Evolutionary conservation across 169 alveolate genomes (phyloP).

Genomic region (Eimeria acervulina): DNA sequence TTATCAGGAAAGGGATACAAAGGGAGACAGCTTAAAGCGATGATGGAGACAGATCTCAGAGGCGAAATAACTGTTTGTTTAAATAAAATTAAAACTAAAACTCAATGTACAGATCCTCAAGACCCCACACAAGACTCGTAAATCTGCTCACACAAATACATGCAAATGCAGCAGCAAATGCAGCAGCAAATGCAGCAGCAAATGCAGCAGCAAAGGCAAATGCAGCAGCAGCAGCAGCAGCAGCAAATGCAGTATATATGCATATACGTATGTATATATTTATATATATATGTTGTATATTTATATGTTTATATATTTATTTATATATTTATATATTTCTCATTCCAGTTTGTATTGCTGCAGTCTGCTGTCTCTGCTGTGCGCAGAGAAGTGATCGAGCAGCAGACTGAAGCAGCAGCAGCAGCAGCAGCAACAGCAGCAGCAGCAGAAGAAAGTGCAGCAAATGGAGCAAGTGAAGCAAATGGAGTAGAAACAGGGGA

Average conservation of each 20-base stretch:
- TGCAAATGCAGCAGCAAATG: slow-evolving; percentile 47
- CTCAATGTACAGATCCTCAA: background rate
- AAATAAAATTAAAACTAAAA: background rate
- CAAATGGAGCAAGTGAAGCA: background rate
- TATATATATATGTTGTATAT: too few relatives aligned
- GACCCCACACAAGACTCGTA: background rate
- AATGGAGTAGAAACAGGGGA: background rate
- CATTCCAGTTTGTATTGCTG: too few relatives aligned
- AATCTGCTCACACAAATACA: background rate
- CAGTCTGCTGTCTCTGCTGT: too few relatives aligned
- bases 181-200: slow-evolving; percentile 17
- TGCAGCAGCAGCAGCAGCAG: too few relatives aligned
- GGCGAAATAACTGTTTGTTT: slow-evolving; percentile 81
- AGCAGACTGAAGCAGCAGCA: too few relatives aligned
- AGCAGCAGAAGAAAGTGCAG: background rate
- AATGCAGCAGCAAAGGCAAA: background rate
- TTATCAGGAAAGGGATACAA: slow-evolving; percentile 81
- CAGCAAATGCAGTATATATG: too few relatives aligned
- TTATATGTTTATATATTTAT: too few relatives aligned
- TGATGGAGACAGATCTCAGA: slow-evolving; percentile 79
- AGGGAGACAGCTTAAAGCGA: slow-evolving; percentile 36
- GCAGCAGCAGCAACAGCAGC: slow-evolving; percentile 3
- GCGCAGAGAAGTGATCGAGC: too few relatives aligned
- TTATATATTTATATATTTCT: too few relatives aligned
- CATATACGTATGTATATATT: too few relatives aligned